A percentile compares a stretch with the other conserved stretches of the same genome.
These are phyloP conservation scores for Ambrosiella beaveri DNA, from an alignment of 2,329 filamentous ascomycete genomes.

Conservation along the genomic window DNA sequence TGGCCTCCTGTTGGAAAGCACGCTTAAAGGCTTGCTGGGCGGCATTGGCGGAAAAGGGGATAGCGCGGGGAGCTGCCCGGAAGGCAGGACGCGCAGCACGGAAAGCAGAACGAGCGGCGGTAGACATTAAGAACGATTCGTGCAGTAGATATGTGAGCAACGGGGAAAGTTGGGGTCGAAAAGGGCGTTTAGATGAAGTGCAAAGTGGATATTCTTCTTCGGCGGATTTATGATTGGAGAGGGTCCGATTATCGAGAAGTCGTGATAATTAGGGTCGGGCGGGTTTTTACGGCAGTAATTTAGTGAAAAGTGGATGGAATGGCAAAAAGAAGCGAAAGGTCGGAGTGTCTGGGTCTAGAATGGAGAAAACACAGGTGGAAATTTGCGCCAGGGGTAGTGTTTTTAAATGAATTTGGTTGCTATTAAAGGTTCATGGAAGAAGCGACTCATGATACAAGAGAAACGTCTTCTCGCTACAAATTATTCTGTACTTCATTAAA, in stretches of 20 bases:
- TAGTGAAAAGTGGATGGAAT: constrained; percentile 6
- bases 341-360: neutral
- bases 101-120: constrained; percentile 32
- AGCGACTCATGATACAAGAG: no score
- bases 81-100: constrained; percentile 38
- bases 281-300: constrained; percentile 6
- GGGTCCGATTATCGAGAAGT: neutral
- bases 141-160: neutral
- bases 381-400: neutral
- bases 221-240: neutral
- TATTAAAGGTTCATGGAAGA: no score
- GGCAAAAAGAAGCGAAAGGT: constrained; percentile 9
- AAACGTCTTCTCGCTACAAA: no score
- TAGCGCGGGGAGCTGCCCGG: constrained; percentile 28
- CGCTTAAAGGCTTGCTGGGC: constrained; percentile 36
- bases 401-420: neutral
- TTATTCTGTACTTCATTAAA: no score
- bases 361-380: neutral
- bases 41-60: constrained; percentile 32
- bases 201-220: neutral
- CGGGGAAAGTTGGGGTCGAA: neutral
- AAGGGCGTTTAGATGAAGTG: neutral
- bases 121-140: constrained; percentile 5
- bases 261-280: neutral
- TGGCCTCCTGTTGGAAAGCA: constrained; percentile 20